These are phyloP conservation scores for Fragaria vesca DNA, from an alignment of 306 rosid genomes.

Conservation along the genomic window DNA sequence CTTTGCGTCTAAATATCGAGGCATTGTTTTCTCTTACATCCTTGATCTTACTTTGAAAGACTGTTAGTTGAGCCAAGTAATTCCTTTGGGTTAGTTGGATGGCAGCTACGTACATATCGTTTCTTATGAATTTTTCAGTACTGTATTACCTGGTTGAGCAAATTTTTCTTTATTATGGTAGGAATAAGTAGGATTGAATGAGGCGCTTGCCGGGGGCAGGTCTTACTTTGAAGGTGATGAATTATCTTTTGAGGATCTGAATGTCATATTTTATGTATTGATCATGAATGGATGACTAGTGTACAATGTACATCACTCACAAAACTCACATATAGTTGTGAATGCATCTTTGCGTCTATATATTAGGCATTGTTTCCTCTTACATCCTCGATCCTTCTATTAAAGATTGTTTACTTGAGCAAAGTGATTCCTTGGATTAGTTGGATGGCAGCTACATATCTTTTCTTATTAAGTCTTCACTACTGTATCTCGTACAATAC, in stretches of 20 bases:
- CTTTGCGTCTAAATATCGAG: no score
- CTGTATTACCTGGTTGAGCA: no score
- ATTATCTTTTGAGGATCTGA: neutral
- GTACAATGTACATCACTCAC: neutral
- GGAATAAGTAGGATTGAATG: conserved; percentile 26
- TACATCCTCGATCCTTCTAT: neutral
- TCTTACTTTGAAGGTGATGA: conserved; percentile 66
- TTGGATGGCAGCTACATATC: neutral
- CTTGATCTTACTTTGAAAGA: no score
- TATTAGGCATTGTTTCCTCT: neutral
- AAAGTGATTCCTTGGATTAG: neutral
- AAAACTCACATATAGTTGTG: neutral
- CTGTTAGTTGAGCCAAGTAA: no score
- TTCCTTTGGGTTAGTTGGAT: no score
- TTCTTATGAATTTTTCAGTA: no score
- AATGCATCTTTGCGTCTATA: neutral
- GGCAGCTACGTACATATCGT: no score
- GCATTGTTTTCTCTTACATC: no score
- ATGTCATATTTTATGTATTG: neutral
- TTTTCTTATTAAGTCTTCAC: neutral
- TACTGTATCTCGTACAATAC: neutral
- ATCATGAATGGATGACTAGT: neutral
- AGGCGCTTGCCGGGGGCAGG: conserved; percentile 73
- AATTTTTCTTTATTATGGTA: no score
- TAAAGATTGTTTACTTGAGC: neutral